A percentile compares a stretch with the other conserved stretches of the same genome.
phyloP scores from a whole-genome alignment of 441 rosid genomes.

The Erysimum pusillum region DNA sequence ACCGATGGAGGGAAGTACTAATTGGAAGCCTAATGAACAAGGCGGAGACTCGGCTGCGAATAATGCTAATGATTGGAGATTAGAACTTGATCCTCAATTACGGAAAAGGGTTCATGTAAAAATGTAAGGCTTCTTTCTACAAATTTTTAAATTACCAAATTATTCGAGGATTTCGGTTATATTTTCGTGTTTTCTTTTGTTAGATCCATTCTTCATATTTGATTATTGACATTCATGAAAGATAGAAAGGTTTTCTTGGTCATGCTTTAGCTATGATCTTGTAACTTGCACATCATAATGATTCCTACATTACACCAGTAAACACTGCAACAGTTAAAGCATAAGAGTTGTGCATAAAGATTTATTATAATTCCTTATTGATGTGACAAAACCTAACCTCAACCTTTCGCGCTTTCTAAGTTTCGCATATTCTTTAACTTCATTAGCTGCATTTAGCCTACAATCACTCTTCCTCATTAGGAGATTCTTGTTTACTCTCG shows the following conservation, averaged over 20 bases:
- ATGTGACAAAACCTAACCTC: slow-evolving; percentile 10
- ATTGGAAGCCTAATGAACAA: slow-evolving; percentile 24
- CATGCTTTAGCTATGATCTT: slow-evolving; percentile 33
- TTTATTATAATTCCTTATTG: neutral
- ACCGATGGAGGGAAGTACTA: slow-evolving; percentile 23
- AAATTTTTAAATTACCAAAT: neutral
- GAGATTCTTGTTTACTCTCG: neutral
- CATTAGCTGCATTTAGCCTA: neutral
- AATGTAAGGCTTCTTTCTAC: slow-evolving; percentile 26
- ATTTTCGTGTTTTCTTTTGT: neutral
- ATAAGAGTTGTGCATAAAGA: slow-evolving; percentile 16
- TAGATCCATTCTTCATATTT: slow-evolving; percentile 7
- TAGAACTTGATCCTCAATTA: neutral
- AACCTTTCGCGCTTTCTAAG: slow-evolving; percentile 1
- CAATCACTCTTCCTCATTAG: neutral
- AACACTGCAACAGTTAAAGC: slow-evolving; percentile 15
- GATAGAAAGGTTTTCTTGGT: neutral
- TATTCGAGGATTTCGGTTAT: neutral
- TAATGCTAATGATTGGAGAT: slow-evolving; percentile 39
- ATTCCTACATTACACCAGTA: slow-evolving; percentile 17
- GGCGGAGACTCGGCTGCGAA: slow-evolving; percentile 19
- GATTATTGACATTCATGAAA: slow-evolving; percentile 11
- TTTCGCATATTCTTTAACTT: neutral
- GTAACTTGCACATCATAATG: neutral
- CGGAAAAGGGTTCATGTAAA: neutral